A percentile compares a stretch with the other conserved stretches of the same genome.
phyloP scores from a whole-genome alignment of 179 eudicot species.

The Nepenthes alata region DNA sequence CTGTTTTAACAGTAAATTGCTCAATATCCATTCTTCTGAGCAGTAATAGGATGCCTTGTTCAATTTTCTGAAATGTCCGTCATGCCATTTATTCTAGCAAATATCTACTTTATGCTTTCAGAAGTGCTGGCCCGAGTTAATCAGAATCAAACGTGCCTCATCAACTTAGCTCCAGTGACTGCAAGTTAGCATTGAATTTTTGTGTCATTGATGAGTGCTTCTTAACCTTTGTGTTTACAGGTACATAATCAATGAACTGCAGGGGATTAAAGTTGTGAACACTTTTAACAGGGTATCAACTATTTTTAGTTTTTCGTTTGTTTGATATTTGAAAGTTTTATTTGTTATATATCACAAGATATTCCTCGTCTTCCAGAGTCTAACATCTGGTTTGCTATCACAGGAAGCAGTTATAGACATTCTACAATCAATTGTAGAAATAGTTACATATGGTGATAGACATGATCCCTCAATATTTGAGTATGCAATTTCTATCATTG shows the following conservation, averaged over 20 bases:
- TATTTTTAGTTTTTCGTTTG: conserved; percentile 3
- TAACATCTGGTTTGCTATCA: not conserved
- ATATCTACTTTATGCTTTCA: too few relatives aligned
- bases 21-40: too few relatives aligned
- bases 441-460: conserved; percentile 39
- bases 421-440: conserved; percentile 40
- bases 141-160: too few relatives aligned
- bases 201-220: conserved; percentile 1
- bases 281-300: conserved; percentile 27
- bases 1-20: too few relatives aligned
- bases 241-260: conserved; percentile 24
- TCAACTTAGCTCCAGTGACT: too few relatives aligned
- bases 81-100: too few relatives aligned
- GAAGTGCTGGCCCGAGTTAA: too few relatives aligned
- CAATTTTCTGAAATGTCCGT: too few relatives aligned
- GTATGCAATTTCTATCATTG: conserved; percentile 17
- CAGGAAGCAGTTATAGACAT: conserved; percentile 34
- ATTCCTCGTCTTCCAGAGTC: not conserved
- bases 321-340: not conserved
- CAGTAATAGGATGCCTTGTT: too few relatives aligned
- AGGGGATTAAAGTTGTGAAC: conserved; percentile 26
- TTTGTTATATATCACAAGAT: not conserved
- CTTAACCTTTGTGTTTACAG: conserved; percentile 18
- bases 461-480: conserved; percentile 41
- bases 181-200: too few relatives aligned